Percentiles rank a stretch among this genome's conserved stretches.
These are phyloP conservation scores for Helichrysum umbraculigerum DNA, from an alignment of 129 eudicot genomes.

Conservation along the genomic window DNA sequence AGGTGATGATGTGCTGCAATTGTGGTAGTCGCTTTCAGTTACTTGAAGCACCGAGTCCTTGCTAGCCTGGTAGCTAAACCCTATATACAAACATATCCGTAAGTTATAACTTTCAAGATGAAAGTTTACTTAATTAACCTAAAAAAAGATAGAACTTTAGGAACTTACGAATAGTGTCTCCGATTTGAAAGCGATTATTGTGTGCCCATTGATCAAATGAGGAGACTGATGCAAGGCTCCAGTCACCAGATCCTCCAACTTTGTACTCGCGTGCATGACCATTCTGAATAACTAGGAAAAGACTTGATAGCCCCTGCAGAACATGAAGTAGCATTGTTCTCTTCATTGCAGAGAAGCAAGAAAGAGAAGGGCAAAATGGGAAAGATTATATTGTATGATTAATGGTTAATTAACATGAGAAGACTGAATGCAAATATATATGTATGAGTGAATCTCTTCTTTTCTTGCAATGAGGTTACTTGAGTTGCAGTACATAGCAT, in stretches of 20 bases:
- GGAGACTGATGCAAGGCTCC: conserved; percentile 48
- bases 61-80: conserved; percentile 49
- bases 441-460: conserved; percentile 59
- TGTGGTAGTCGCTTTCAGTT: conserved; percentile 46
- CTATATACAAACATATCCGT: conserved; percentile 25
- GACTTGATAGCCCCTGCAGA: conserved; percentile 37
- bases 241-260: conserved; percentile 65
- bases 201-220: conserved; percentile 77
- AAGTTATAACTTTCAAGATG: not conserved
- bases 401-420: conserved; percentile 7
- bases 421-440: conserved; percentile 30
- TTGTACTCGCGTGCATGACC: conserved; percentile 45
- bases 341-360: conserved; percentile 36
- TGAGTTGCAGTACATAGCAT: conserved; percentile 57
- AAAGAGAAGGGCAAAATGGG: conserved; percentile 21
- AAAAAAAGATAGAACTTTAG: not conserved
- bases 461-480: conserved; percentile 48
- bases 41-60: conserved; percentile 69
- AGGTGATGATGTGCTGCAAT: conserved; percentile 46
- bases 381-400: conserved; percentile 3
- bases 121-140: not conserved
- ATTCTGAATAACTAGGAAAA: conserved; percentile 47
- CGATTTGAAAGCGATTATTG: conserved; percentile 53
- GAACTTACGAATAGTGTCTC: conserved; percentile 64
- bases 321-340: conserved; percentile 21